A percentile compares a stretch with the other conserved stretches of the same genome.
Conservation (phyloP, 768 basidiomycete species). For the Psilocybe cubensis region DNA sequence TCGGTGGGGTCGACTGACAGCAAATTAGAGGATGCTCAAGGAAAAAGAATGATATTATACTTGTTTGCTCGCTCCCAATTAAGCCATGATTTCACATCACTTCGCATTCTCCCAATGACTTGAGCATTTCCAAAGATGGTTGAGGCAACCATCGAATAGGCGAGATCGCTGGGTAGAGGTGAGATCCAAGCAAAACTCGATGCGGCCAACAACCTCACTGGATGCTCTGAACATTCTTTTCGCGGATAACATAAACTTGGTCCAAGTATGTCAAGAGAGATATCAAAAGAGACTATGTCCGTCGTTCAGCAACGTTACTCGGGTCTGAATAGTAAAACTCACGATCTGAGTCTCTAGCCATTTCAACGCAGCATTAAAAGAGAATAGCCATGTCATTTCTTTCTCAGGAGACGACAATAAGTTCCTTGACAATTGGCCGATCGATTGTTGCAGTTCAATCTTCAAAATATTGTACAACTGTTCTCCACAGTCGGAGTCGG, state of each 20-base stretch:
- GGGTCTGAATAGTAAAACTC: constrained; percentile 28
- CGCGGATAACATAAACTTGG: constrained; percentile 57
- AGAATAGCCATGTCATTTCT: constrained; percentile 57
- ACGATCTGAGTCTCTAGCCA: constrained; percentile 74
- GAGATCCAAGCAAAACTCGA: not conserved
- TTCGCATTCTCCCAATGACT: constrained; percentile 47
- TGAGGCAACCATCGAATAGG: constrained; percentile 53
- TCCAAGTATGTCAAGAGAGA: constrained; percentile 76
- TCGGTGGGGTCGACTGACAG: constrained; percentile 37
- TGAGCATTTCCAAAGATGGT: constrained; percentile 51
- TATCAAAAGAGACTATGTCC: constrained; percentile 53
- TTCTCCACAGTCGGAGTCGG: constrained; percentile 55
- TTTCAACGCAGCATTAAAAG: constrained; percentile 57
- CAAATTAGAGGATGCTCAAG: not conserved
- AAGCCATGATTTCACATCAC: constrained; percentile 54
- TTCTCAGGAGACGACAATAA: constrained; percentile 35
- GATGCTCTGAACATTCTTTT: constrained; percentile 41
- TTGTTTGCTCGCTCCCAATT: constrained; percentile 51
- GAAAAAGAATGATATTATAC: not conserved
- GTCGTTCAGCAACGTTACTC: not conserved
- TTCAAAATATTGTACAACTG: constrained; percentile 60
- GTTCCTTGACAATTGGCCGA: constrained; percentile 39
- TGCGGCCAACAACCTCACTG: constrained; percentile 39
- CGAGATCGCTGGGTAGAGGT: constrained; percentile 52
- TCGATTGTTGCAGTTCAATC: constrained; percentile 62